Percentiles rank a stretch among this genome's conserved stretches.
Conservation (phyloP, 1,284 basidiomycete genomes). For the Rugosomyces carneus region DNA sequence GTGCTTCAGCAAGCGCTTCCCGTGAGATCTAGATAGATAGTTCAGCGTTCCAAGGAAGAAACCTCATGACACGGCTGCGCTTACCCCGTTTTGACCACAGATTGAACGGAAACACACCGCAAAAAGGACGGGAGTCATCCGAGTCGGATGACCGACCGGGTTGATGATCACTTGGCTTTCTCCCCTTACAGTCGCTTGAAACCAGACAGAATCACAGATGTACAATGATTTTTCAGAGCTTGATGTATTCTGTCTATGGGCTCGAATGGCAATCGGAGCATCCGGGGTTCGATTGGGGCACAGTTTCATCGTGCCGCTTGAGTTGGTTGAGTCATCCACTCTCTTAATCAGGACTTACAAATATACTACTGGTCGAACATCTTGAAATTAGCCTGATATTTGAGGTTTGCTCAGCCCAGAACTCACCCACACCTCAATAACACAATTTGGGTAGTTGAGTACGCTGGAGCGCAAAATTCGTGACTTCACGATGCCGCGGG, state of each 20-base stretch:
- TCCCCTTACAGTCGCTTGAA: background rate
- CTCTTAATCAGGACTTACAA: background rate
- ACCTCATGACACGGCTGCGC: too few relatives aligned
- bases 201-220: background rate
- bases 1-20: background rate
- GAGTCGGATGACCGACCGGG: background rate
- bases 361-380: too few relatives aligned
- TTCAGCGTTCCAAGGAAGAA: background rate
- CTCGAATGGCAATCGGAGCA: background rate
- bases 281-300: background rate
- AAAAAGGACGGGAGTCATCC: background rate
- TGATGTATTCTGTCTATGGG: background rate
- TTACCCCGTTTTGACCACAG: constrained; percentile 6
- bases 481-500: background rate
- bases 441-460: too few relatives aligned
- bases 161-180: background rate
- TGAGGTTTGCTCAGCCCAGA: too few relatives aligned
- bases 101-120: background rate
- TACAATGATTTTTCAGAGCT: background rate
- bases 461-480: too few relatives aligned
- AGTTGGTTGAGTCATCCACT: too few relatives aligned
- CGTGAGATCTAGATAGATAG: background rate
- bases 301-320: background rate
- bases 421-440: too few relatives aligned
- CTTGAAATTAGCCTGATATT: too few relatives aligned